phyloP scores from a whole-genome alignment of 768 basidiomycete genomes.

The Cyathus striatus region DNA sequence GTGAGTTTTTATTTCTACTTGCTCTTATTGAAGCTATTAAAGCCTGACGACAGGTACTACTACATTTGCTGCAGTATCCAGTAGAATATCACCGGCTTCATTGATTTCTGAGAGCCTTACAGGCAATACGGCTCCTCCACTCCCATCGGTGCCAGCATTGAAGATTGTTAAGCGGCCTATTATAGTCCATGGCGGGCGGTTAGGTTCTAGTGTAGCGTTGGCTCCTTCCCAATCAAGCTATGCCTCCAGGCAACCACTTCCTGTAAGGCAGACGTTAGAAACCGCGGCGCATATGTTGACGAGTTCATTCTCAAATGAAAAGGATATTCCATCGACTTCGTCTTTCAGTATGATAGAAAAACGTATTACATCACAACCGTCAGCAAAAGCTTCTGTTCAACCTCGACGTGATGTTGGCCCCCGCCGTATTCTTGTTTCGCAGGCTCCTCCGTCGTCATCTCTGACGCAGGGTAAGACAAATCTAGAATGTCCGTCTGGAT shows the following conservation, averaged over 20 bases:
- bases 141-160: too few relatives aligned
- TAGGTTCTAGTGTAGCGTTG: slow-evolving; percentile 1
- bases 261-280: neutral
- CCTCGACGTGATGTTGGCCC: slow-evolving; percentile 12
- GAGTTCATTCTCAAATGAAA: too few relatives aligned
- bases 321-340: neutral
- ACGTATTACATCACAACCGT: neutral
- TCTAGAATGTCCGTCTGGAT: too few relatives aligned
- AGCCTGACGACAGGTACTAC: too few relatives aligned
- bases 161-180: slow-evolving; percentile 48
- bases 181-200: slow-evolving; percentile 13
- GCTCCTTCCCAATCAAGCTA: neutral
- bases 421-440: slow-evolving; percentile 23
- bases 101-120: too few relatives aligned
- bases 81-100: too few relatives aligned
- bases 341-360: neutral
- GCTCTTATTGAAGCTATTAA: too few relatives aligned
- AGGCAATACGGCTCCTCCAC: too few relatives aligned
- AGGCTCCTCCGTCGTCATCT: slow-evolving; percentile 17
- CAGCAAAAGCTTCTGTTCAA: neutral
- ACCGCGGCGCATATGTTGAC: too few relatives aligned
- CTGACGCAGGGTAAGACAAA: slow-evolving; percentile 4
- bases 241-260: neutral
- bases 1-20: too few relatives aligned
- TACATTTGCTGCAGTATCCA: too few relatives aligned